Percentiles rank a stretch among this genome's conserved stretches.
These are phyloP conservation scores for Neurospora sp. DNA, from an alignment of 495 filamentous ascomycete species.

Conservation along the genomic window DNA sequence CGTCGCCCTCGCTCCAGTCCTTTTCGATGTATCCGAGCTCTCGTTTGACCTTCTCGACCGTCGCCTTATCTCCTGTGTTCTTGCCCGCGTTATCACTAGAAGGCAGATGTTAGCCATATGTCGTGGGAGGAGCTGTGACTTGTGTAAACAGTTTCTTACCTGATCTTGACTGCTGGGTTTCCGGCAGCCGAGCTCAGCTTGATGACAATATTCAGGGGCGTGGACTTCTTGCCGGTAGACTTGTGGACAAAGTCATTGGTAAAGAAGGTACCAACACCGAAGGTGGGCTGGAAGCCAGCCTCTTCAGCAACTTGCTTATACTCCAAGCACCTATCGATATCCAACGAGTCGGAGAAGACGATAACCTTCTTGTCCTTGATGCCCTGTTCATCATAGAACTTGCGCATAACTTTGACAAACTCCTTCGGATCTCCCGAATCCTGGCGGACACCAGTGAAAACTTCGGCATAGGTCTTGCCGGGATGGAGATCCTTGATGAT, in stretches of 20 bases:
- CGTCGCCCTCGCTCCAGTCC: conserved; percentile 73
- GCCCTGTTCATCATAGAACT: conserved; percentile 70
- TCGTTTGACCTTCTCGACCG: conserved; percentile 74
- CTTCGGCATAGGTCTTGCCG: conserved; percentile 63
- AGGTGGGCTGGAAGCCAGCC: conserved; percentile 70
- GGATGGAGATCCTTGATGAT: conserved; percentile 6
- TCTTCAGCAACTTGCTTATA: conserved; percentile 76
- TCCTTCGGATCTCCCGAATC: conserved; percentile 84
- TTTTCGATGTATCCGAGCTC: conserved; percentile 78
- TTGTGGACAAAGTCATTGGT: conserved; percentile 80
- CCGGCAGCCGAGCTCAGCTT: conserved; percentile 81
- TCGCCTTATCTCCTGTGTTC: conserved; percentile 79
- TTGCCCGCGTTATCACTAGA: conserved; percentile 82
- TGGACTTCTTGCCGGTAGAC: conserved; percentile 66
- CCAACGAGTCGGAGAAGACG: conserved; percentile 94
- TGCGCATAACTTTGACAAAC: conserved; percentile 73
- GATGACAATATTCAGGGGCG: conserved; percentile 96
- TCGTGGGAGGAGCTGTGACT: not conserved
- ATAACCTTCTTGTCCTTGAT: conserved; percentile 80
- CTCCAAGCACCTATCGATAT: conserved; percentile 82
- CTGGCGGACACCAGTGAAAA: conserved; percentile 82
- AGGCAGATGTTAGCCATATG: conserved; percentile 1
- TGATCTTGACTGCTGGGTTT: conserved; percentile 85
- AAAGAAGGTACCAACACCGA: conserved; percentile 91
- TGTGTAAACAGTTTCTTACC: conserved; percentile 12